Base-by-base conservation (phyloP, 306 rosid species). In the Lagenaria siceraria region DNA sequence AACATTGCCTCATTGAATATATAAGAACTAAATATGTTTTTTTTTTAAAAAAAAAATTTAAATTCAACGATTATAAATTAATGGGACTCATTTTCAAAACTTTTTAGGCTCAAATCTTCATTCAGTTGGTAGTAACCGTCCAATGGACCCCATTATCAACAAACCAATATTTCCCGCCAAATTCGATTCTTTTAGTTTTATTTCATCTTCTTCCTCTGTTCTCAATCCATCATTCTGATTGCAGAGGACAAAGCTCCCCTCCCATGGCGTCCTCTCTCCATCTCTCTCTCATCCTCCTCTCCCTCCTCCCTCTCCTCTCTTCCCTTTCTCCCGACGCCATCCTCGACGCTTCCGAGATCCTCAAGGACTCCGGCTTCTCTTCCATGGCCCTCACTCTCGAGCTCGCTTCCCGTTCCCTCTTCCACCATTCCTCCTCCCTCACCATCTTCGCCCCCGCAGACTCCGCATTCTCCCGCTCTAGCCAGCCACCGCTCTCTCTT, bases 301-400 rank as follows among this genome's bases (percentile, higher is more conserved):
- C 85, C n/a, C 48, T 64, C 49, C 35, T 73, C 74, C 19, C 82
- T 51, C 43, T 76, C 74, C 60, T 86, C 72, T 43, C 53, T 40
- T 52, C 84, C 17, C 66, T 80, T 62, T 83, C 79, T 25, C 15
- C 88, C 19, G 46, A 89, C 25, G 52, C 83, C 77, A 33, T 90
- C 51, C 79, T 83, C 60, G 89, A 87, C 19, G 93, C 93, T 13
- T 86, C 84, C 25, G 82, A 83, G 49, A 82, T 90, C 70, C 91
- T 89, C 84, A 79, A 89, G n/a, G 76, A 38, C 51, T 78, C 85
- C 7, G 90, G 93, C 83, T 86, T 65, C 82, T 40, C 75, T 8
- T 80, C 90, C 80, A 91, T 88, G 91, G 84, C 93, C 43, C 72
- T 83, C 35, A 82, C 83, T 38, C 79, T 89, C 21, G 86, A 87